Evolutionary conservation across 2,329 filamentous ascomycete species (phyloP), one percentile per base, ranked within the genome.

Genomic region (Pseudohalonectria lignicola): DNA sequence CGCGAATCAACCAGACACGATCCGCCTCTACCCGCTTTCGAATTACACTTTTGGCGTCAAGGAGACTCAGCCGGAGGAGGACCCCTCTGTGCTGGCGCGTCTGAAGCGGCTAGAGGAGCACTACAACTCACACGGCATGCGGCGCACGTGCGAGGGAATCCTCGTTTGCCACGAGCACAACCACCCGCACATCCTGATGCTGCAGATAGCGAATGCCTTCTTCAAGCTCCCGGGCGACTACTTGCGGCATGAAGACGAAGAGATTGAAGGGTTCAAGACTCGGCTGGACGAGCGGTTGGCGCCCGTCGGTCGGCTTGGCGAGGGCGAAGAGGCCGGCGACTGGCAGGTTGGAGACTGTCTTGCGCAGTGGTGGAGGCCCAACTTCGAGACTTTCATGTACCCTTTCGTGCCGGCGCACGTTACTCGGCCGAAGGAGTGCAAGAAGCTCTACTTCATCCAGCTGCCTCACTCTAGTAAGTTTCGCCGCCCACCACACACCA

Each of bases 341-440:
- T 98, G 92, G 92, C 75, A 93, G 58, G 79, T 98, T 49, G 86
- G 85, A 50, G 92, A 96, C 58, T 94, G 88, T 35, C 71, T 98
- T 40, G 90, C 92, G 39, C 88, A 95, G 64, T 98, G 92, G 92
- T 98, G 90, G 87, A 74, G 92, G 41, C 92, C 92, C 39, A 98
- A 96, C 67, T 95, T 96, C 57, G 92, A 98, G 69, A 96, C 92
- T 2, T 96, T 96, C 70, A 95, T 98, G 87, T 98, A 98, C 59
- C 92, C 92, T 1, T 98, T 95, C 61, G 82, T 96, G 41, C 92
- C 92, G 7, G 86, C 88, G 15, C 92, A 98, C 63, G 86, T 95
- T 45, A 95, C 90, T 15, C 73, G 92, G 37, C 92, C 92, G 7
- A 98, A 98, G 68, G 92, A 98, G 67, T 94, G 90, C 68, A 98